A percentile compares a stretch with the other conserved stretches of the same genome.
Evolutionary conservation across 2,329 filamentous ascomycete genomes (phyloP).

Genomic region (Stemphylium lycopersici): DNA sequence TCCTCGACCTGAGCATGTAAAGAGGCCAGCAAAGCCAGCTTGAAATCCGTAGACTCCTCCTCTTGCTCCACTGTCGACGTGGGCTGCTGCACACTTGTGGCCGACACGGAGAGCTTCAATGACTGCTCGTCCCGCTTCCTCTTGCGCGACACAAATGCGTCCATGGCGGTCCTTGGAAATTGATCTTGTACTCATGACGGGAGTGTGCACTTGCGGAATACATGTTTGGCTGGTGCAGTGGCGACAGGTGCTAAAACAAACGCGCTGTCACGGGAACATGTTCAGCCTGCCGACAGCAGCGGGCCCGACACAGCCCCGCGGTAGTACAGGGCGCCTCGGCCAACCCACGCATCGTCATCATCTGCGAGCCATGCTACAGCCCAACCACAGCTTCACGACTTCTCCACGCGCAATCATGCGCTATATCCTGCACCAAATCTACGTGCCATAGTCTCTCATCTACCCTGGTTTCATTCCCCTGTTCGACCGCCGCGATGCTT

Average conservation of each 20-base stretch:
- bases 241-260: neutral
- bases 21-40: conserved; percentile 82
- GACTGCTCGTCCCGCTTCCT: conserved; percentile 32
- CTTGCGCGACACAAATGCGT: conserved; percentile 49
- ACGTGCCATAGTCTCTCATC: conserved; percentile 20
- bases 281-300: neutral
- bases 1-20: conserved; percentile 70
- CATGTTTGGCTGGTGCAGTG: neutral
- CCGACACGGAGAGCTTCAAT: neutral
- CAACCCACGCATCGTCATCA: conserved; percentile 22
- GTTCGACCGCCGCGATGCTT: conserved; percentile 68
- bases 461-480: neutral
- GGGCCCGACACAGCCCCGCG: conserved; percentile 20
- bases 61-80: conserved; percentile 7
- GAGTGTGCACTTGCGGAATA: too few species aligned
- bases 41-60: conserved; percentile 86
- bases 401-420: conserved; percentile 26
- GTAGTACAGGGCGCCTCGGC: conserved; percentile 26
- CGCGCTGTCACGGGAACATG: conserved; percentile 26
- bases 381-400: conserved; percentile 19
- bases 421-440: neutral
- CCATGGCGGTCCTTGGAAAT: conserved; percentile 30
- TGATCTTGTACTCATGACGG: neutral
- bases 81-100: neutral
- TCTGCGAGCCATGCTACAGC: conserved; percentile 23